Evolutionary conservation across 495 filamentous ascomycete genomes (phyloP).

Genomic region (Neurospora tetraspora): DNA sequence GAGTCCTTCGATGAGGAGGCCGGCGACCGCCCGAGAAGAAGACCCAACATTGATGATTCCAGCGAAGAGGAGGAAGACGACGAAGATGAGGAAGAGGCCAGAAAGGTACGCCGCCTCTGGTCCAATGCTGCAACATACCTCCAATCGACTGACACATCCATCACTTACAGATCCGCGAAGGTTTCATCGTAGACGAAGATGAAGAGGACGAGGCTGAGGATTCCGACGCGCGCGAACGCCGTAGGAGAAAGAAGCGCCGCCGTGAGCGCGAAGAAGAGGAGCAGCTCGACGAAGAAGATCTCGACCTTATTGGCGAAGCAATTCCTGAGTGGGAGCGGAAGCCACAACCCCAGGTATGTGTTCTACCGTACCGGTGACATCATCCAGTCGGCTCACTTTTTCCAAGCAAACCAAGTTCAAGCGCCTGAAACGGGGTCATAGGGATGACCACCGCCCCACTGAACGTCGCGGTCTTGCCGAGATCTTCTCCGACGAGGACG

Average conservation of each 20-base stretch:
- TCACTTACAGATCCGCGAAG: constrained; percentile 64
- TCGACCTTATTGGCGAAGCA: constrained; percentile 82
- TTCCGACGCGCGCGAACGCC: constrained; percentile 49
- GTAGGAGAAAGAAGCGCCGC: constrained; percentile 57
- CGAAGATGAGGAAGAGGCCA: constrained; percentile 76
- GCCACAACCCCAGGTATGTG: constrained; percentile 50
- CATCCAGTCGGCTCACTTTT: neutral
- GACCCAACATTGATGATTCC: constrained; percentile 55
- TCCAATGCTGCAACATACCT: neutral
- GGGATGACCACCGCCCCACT: constrained; percentile 50
- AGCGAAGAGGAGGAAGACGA: constrained; percentile 96
- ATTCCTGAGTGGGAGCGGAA: constrained; percentile 59
- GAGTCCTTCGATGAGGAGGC: constrained; percentile 79
- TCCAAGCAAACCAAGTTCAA: constrained; percentile 75
- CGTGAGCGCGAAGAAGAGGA: constrained; percentile 80
- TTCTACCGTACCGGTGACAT: neutral
- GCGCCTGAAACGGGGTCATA: constrained; percentile 84
- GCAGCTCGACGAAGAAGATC: constrained; percentile 85
- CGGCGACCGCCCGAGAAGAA: constrained; percentile 43
- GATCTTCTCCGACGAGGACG: constrained; percentile 95
- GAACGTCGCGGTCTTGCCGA: constrained; percentile 66
- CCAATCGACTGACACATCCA: neutral
- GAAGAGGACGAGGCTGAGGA: constrained; percentile 62
- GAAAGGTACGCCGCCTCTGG: constrained; percentile 27
- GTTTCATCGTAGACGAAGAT: constrained; percentile 93